Evolutionary conservation across 495 filamentous ascomycete species (phyloP), one percentile per base, ranked within the genome.

Genomic region (Hyaloscypha finlandica): DNA sequence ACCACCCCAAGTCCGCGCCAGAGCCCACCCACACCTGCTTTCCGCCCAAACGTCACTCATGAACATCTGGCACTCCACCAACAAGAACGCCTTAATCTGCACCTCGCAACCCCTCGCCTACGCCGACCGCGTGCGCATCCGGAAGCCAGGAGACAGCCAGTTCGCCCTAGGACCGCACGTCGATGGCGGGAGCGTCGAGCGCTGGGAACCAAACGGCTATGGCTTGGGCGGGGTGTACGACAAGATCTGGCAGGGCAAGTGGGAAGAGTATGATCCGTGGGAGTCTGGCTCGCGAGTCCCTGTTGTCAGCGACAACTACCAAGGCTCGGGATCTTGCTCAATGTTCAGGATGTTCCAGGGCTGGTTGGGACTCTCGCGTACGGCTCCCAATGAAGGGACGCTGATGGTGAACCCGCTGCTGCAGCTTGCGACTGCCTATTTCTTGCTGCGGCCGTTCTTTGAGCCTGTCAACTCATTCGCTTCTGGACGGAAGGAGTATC

Each of bases 321-420:
- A 93, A 64, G 93, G 93, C 3, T 84, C 92, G 0, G 93, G 93
- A 0, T 87, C 89, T 14, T 94, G 91, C 77, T 89, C 85, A 8
- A 92, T 93, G 86, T 90, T 94, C 77, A 84, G 93, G 5, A 92
- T 93, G 84, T 94, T 90, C 70, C 93, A 96, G 73, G 93, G 92
- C 14, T 96, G 93, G 93, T 77, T 96, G 30, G 87, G 88, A 45
- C 90, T 96, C 85, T 93, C 90, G 45, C 75, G 80, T 39, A 89
- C 85, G 0, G 87, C 83, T 0, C 89, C 90, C 0, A 84, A 86
- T 8, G 89, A 95, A 74, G 93, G 93, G 2, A 93, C 92, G 0
- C 78, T 97, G 57, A 84, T 90, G 57, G 90, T 96, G n/a, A 93
- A 93, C 70, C 93, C 93, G 8, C 80, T 94, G 71, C 76, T 94